A percentile compares a stretch with the other conserved stretches of the same genome.
phyloP scores from a whole-genome alignment of 2,329 filamentous ascomycete species.

The Tolypocladium capitatum region DNA sequence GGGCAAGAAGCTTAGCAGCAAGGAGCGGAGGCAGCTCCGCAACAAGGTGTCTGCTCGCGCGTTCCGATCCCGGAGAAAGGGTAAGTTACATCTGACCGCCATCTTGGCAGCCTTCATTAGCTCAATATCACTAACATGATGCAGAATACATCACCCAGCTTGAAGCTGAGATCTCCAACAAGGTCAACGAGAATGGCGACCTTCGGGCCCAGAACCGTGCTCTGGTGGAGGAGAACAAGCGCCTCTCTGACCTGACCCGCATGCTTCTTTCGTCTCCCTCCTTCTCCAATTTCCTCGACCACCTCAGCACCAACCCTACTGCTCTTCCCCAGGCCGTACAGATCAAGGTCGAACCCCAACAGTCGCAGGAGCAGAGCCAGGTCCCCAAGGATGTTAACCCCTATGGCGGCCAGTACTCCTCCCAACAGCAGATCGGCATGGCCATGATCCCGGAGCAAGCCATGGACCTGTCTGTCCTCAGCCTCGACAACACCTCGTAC shows the following conservation, averaged over 20 bases:
- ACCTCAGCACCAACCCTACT: conserved; percentile 48
- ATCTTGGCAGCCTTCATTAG: no score
- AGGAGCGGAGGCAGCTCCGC: conserved; percentile 89
- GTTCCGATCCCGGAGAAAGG: conserved; percentile 96
- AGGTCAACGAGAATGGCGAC: conserved; percentile 71
- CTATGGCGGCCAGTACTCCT: conserved; percentile 39
- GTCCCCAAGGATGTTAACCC: conserved; percentile 55
- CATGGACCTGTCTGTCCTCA: conserved; percentile 63
- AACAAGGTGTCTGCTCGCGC: conserved; percentile 98
- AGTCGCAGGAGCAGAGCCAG: conserved; percentile 30
- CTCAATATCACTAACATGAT: not conserved
- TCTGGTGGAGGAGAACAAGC: conserved; percentile 74
- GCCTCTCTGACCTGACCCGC: conserved; percentile 62
- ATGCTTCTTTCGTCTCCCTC: conserved; percentile 70
- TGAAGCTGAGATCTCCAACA: conserved; percentile 73
- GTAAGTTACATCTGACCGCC: conserved; percentile 37
- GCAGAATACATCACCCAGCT: conserved; percentile 94
- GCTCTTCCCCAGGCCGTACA: conserved; percentile 24
- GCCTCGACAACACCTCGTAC: conserved; percentile 40
- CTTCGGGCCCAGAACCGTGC: conserved; percentile 70
- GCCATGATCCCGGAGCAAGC: conserved; percentile 70
- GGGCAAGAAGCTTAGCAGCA: conserved; percentile 97
- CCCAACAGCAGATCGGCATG: conserved; percentile 62
- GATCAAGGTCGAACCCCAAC: conserved; percentile 26
- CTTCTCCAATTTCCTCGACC: conserved; percentile 69